phyloP scores from a whole-genome alignment of 495 filamentous ascomycete species.

The Tetracladium setigerum region DNA sequence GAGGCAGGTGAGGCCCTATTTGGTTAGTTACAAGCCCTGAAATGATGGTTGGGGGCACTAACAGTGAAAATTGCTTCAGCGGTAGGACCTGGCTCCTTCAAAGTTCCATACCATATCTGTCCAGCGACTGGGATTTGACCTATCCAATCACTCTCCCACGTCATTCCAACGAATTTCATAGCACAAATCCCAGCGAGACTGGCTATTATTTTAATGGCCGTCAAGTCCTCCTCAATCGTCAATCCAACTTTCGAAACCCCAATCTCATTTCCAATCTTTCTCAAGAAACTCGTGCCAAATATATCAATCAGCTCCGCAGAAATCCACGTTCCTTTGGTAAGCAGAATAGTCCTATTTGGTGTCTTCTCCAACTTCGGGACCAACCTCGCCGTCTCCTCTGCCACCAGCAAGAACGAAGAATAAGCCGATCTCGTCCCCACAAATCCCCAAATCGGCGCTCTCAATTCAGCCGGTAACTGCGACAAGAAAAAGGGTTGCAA shows the following conservation, averaged over 20 bases:
- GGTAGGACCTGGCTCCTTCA: not conserved
- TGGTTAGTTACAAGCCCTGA: too few species aligned
- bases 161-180: conserved; percentile 5
- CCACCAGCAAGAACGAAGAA: conserved; percentile 3
- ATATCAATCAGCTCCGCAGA: not conserved
- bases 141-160: conserved; percentile 12
- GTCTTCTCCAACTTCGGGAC: not conserved
- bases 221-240: not conserved
- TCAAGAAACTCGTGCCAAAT: conserved; percentile 7
- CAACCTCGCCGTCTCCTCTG: conserved; percentile 1
- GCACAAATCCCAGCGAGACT: conserved; percentile 10
- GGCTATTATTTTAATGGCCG: not conserved
- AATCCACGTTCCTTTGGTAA: not conserved
- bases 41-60: too few species aligned
- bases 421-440: conserved; percentile 1
- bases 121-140: conserved; percentile 5
- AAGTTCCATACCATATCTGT: conserved; percentile 7
- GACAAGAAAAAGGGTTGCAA: not conserved
- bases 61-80: not conserved
- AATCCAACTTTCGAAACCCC: not conserved
- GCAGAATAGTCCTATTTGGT: not conserved
- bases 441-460: conserved; percentile 1
- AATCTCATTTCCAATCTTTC: not conserved
- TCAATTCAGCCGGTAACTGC: conserved; percentile 3
- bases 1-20: too few species aligned